These are phyloP conservation scores for Cytospora paraplurivora DNA, from an alignment of 2,329 filamentous ascomycete genomes.

Conservation along the genomic window DNA sequence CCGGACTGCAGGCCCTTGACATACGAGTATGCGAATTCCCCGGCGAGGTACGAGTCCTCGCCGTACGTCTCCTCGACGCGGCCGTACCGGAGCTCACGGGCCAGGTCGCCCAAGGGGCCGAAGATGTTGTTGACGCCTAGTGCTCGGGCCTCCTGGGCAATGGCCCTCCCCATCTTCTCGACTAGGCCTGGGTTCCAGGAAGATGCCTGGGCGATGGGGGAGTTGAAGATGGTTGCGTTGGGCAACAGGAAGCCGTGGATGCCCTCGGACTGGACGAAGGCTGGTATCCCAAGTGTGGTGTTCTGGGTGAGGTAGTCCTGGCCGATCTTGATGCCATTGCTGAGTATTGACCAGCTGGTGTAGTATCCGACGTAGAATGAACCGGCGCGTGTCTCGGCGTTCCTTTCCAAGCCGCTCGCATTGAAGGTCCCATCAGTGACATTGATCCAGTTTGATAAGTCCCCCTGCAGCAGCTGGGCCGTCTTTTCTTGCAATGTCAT, in stretches of 20 bases:
- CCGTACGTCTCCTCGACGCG: conserved; percentile 74
- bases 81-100: conserved; percentile 70
- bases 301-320: conserved; percentile 71
- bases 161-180: conserved; percentile 66
- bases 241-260: conserved; percentile 72
- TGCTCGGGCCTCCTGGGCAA: conserved; percentile 65
- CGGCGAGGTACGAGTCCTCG: conserved; percentile 68
- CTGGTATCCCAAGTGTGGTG: conserved; percentile 70
- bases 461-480: conserved; percentile 68
- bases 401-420: conserved; percentile 64
- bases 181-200: conserved; percentile 69
- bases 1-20: conserved; percentile 62
- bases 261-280: conserved; percentile 72
- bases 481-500: conserved; percentile 79
- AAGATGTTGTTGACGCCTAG: conserved; percentile 75
- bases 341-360: conserved; percentile 63
- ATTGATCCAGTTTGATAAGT: conserved; percentile 74
- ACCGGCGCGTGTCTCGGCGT: conserved; percentile 66
- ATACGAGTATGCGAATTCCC: conserved; percentile 65
- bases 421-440: conserved; percentile 69
- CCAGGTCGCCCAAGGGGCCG: conserved; percentile 69
- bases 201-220: conserved; percentile 71
- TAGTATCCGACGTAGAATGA: conserved; percentile 73
- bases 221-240: conserved; percentile 80
- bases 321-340: conserved; percentile 62